These are phyloP conservation scores for Neotropicomus parvogracilis DNA, from an alignment of 1,284 basidiomycete species.

Conservation along the genomic window DNA sequence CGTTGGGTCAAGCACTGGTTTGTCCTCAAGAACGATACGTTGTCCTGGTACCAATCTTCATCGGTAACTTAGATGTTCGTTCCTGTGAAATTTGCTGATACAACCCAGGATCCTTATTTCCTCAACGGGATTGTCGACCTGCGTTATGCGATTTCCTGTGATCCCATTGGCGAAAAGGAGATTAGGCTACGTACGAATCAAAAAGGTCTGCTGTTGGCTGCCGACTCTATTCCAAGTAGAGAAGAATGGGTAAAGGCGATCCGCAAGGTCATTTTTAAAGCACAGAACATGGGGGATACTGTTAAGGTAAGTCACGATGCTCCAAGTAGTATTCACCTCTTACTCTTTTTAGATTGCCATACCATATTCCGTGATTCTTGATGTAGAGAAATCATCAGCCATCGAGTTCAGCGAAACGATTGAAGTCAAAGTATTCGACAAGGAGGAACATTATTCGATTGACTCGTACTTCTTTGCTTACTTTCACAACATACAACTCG, in stretches of 20 bases:
- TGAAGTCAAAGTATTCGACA: slow-evolving; percentile 87
- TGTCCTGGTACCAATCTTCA: slow-evolving; percentile 94
- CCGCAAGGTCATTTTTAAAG: slow-evolving; percentile 88
- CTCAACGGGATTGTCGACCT: slow-evolving; percentile 92
- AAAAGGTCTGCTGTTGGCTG: slow-evolving; percentile 67
- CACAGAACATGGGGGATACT: slow-evolving; percentile 92
- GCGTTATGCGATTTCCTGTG: slow-evolving; percentile 88
- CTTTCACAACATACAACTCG: slow-evolving; percentile 74
- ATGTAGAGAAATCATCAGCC: slow-evolving; percentile 82
- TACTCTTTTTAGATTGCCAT: slow-evolving; percentile 73
- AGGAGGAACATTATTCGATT: slow-evolving; percentile 69
- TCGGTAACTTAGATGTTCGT: slow-evolving; percentile 46
- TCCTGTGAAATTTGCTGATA: slow-evolving; percentile 9
- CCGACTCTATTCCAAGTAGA: slow-evolving; percentile 76
- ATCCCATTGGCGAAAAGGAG: slow-evolving; percentile 67
- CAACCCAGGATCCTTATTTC: slow-evolving; percentile 85
- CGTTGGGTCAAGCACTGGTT: slow-evolving; percentile 94
- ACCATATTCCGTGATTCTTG: slow-evolving; percentile 84
- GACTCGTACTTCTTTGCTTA: slow-evolving; percentile 95
- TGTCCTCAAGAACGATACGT: slow-evolving; percentile 85
- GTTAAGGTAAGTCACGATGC: slow-evolving; percentile 63
- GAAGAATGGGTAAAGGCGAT: slow-evolving; percentile 95
- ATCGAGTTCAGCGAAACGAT: slow-evolving; percentile 95
- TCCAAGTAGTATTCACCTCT: slow-evolving; percentile 3
- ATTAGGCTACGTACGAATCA: slow-evolving; percentile 80